Evolutionary conservation across 2,329 filamentous ascomycete genomes (phyloP).

Genomic region (Colletotrichum cuscutae): DNA sequence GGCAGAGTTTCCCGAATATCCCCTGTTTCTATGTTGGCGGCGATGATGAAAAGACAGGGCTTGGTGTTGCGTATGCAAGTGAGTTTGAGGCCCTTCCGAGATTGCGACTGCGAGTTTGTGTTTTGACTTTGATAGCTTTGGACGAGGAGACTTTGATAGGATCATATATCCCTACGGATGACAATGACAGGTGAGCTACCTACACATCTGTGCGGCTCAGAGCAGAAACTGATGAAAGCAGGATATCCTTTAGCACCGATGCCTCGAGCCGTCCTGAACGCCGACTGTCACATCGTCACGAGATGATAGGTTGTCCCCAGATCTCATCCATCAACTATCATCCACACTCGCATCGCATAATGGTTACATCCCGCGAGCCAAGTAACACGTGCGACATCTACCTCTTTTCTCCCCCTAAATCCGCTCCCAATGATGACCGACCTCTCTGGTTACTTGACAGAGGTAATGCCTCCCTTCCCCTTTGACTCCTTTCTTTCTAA

Average conservation of each 20-base stretch:
- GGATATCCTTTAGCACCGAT: constrained; percentile 30
- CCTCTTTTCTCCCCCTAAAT: constrained; percentile 50
- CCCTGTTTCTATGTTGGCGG: constrained; percentile 52
- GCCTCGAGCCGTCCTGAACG: constrained; percentile 26
- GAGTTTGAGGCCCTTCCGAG: constrained; percentile 38
- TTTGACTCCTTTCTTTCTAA: neutral
- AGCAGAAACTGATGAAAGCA: neutral
- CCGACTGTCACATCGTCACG: constrained; percentile 38
- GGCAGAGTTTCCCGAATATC: constrained; percentile 46
- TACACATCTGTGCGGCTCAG: fast-evolving
- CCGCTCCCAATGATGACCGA: constrained; percentile 39
- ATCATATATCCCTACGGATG: constrained; percentile 55
- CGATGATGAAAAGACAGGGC: constrained; percentile 49
- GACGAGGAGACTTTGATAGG: constrained; percentile 49
- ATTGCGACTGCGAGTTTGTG: neutral
- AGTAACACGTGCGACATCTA: constrained; percentile 46
- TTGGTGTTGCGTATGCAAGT: constrained; percentile 58
- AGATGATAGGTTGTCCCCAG: constrained; percentile 50
- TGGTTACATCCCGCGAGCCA: constrained; percentile 53
- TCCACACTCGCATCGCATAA: constrained; percentile 50
- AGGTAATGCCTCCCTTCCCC: neutral
- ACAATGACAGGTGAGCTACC: constrained; percentile 50
- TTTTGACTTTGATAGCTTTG: constrained; percentile 42
- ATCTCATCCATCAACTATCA: constrained; percentile 62
- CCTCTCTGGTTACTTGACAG: constrained; percentile 51